A percentile compares a stretch with the other conserved stretches of the same genome.
Evolutionary conservation across 75 land plant species (phyloP).

Genomic region (Pinus tabuliformis): DNA sequence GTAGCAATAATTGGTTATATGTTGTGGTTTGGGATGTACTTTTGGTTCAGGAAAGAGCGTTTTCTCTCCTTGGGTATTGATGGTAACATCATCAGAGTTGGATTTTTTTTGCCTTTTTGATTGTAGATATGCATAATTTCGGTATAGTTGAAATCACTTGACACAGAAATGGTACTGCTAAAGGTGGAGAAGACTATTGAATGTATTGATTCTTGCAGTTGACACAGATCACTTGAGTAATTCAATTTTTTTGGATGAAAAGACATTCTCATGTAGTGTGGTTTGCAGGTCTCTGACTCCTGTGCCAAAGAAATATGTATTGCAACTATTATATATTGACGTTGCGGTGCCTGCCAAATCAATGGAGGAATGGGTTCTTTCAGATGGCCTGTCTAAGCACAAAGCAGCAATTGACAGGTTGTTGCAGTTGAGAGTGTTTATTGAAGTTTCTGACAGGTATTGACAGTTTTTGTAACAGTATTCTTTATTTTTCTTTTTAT

Average conservation of each 20-base stretch:
- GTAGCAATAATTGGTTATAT: background rate
- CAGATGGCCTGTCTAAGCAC: constrained; percentile 82
- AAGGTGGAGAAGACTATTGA: background rate
- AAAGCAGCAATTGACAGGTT: constrained; percentile 84
- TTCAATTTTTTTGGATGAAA: background rate
- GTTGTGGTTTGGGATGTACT: background rate
- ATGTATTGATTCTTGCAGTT: background rate
- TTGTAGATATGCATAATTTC: background rate
- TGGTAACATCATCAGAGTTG: background rate
- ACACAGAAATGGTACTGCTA: background rate
- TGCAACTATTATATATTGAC: constrained; percentile 82
- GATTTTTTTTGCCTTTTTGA: background rate
- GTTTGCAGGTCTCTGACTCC: constrained; percentile 85
- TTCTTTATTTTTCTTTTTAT: background rate
- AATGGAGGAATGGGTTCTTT: constrained; percentile 82
- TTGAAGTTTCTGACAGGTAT: constrained; percentile 65
- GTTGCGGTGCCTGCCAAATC: constrained; percentile 53
- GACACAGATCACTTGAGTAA: background rate
- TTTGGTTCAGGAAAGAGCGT: background rate
- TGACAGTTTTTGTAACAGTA: background rate
- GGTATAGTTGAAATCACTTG: background rate
- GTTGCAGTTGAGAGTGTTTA: constrained; percentile 73
- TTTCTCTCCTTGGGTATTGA: background rate
- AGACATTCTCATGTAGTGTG: no score
- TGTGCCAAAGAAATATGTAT: constrained; percentile 81